A percentile compares a stretch with the other conserved stretches of the same genome.
Conservation (phyloP, 139 green algal species). For the Klebsormidium nitens region DNA sequence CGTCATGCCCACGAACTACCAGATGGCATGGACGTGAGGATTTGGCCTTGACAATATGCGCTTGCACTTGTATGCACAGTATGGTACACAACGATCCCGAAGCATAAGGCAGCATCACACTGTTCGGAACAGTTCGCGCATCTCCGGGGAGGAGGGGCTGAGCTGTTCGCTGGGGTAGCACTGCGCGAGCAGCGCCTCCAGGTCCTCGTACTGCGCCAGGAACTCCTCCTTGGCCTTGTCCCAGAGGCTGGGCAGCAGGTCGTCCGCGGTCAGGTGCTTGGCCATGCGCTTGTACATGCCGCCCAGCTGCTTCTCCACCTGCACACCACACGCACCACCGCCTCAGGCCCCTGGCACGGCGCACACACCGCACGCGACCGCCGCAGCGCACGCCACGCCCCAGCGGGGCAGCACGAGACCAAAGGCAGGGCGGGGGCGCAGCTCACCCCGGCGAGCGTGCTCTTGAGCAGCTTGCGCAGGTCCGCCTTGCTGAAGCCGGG, state of each 20-base stretch:
- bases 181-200: slow-evolving; percentile 15
- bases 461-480: slow-evolving; percentile 33
- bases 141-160: slow-evolving; percentile 12
- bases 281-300: slow-evolving; percentile 23
- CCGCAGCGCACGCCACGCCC: background rate
- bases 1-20: too few species aligned
- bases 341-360: background rate
- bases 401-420: background rate
- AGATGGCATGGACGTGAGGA: too few species aligned
- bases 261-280: slow-evolving; percentile 11
- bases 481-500: slow-evolving; percentile 21
- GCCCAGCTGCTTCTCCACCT: slow-evolving; percentile 25
- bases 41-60: too few species aligned
- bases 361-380: background rate
- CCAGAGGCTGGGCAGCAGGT: slow-evolving; percentile 29
- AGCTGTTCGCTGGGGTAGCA: slow-evolving; percentile 25
- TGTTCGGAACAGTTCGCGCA: slow-evolving; percentile 6
- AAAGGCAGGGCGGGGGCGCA: background rate
- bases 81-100: too few species aligned
- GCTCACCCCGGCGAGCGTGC: slow-evolving; percentile 1
- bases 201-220: slow-evolving; percentile 6
- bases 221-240: slow-evolving; percentile 29
- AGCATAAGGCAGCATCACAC: background rate
- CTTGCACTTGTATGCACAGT: too few species aligned
- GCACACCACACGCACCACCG: background rate